Evolutionary conservation across 1,139 yeast genomes (phyloP).

Genomic region (Scheffersomyces titani): DNA sequence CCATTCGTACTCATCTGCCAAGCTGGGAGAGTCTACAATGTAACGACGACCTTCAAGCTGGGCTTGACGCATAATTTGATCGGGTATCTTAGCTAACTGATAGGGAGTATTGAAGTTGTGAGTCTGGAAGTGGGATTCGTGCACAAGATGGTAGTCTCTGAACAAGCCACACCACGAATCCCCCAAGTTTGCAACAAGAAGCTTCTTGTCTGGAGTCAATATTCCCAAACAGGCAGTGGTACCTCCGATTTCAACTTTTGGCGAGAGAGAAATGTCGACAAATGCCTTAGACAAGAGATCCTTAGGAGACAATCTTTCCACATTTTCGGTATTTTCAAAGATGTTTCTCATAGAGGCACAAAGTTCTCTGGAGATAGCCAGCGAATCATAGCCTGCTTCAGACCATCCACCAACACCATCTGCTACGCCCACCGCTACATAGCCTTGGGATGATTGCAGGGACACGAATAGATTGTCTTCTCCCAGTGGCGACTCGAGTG

Average conservation of each 20-base stretch:
- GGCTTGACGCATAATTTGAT: slow-evolving; percentile 56
- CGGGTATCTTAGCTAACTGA: slow-evolving; percentile 85
- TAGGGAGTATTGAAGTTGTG: slow-evolving; percentile 91
- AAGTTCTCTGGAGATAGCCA: slow-evolving; percentile 73
- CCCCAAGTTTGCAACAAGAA: slow-evolving; percentile 80
- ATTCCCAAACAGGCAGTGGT: slow-evolving; percentile 91
- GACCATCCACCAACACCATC: slow-evolving; percentile 99
- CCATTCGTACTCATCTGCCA: slow-evolving; percentile 52
- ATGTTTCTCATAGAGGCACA: slow-evolving; percentile 42
- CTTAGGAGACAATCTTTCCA: slow-evolving; percentile 37
- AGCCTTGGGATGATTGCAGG: slow-evolving; percentile 40
- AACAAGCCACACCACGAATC: slow-evolving; percentile 95
- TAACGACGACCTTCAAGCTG: slow-evolving; percentile 58
- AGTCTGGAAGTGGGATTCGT: slow-evolving; percentile 76
- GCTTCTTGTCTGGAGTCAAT: slow-evolving; percentile 49
- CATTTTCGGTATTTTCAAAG: slow-evolving; percentile 23
- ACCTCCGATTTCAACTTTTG: slow-evolving; percentile 85
- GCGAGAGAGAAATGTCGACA: slow-evolving; percentile 49
- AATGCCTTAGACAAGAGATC: slow-evolving; percentile 58
- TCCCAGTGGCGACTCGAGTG: slow-evolving; percentile 65
- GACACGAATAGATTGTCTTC: slow-evolving; percentile 82
- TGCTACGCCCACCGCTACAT: slow-evolving; percentile 80
- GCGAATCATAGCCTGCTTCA: slow-evolving; percentile 86
- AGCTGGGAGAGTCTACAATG: slow-evolving; percentile 56
- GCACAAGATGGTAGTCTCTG: slow-evolving; percentile 60